Evolutionary conservation across 2,329 filamentous ascomycete genomes (phyloP), one percentile per base, ranked within the genome.

Genomic region (Fusarium torulosum): DNA sequence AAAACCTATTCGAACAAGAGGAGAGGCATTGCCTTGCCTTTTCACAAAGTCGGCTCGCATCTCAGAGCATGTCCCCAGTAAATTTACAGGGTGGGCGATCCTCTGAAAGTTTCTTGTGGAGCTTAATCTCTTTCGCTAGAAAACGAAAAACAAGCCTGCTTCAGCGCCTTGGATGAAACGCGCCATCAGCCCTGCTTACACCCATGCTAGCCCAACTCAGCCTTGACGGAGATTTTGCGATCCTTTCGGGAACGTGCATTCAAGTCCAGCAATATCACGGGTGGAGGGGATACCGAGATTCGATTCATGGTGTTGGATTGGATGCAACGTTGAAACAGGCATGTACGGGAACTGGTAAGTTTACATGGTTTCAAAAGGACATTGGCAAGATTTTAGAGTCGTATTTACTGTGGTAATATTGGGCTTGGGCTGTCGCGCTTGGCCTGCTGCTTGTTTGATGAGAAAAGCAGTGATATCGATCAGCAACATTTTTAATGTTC

Each of bases 161-260:
- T 27, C 25, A 27, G 25, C 25, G 10, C 25, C 7, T 27, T 43
- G 19, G 4, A 6, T 60, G 55, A 61, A 61, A 61, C 58, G 40
- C 6, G 21, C 17, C 14, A 20, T 33, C 53, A 35, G 45, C 53
- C 53, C 29, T 41, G 35, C 10, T 37, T 23, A 33, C 31, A 9
- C 37, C 19, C 43, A 25, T 31, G 27, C 42, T 54, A 50, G 52
- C 52, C 31, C 31, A 33, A 33, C 15, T 33, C 31, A 33, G 15
- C 31, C 31, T 33, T 14, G 15, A 17, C 13, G 31, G 15, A 33
- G 29, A 33, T 33, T 15, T 15, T 14, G 15, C 25, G 52, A 38
- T 42, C 52, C 31, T 29, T 47, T 15, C 38, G 17, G 13, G 31
- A 15, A 29, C 52, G 42, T 47, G 52, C 52, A 49, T 49, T 38